Evolutionary conservation across 805 yeast genomes (phyloP), one percentile per base, ranked within the genome.

Genomic region (Candida pseudoglaebosa): DNA sequence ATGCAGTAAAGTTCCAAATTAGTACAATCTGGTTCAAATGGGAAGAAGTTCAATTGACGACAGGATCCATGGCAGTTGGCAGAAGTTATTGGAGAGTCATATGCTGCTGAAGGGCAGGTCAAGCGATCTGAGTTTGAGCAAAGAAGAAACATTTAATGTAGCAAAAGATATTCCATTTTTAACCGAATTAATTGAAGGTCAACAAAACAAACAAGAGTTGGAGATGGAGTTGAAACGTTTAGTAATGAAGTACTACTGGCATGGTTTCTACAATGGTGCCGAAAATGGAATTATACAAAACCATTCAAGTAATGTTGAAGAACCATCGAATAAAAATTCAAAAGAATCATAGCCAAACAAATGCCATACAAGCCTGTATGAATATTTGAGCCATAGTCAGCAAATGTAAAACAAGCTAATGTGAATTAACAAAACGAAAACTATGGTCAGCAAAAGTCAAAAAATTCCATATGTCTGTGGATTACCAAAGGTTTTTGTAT

Each of bases 181-280:
- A n/a, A 32, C 33, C 9, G 26, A 42, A 24, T 6, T 57, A 12
- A 50, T 60, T 4, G 52, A 46, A 5, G 24, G 32, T 1, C 52
- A 48, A 9, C 29, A 37, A 3, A 41, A 57, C 30, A 36, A 34
- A 12, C 41, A 34, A 2, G 45, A 42, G 12, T 24, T 61, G 24
- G 45, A 50, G 34, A 31, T 38, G 8, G 66, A 59, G 34, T 26
- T 62, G 17, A 60, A 57, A 37, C 38, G 48, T 2, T 13, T 57
- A 24, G 37, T 51, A 5, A 55, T 59, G 59, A 48, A 58, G 36
- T 52, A 50, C 50, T 63, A 54, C 40, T 63, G 68, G 68, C 46
- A 52, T 24, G 70, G 70, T 2, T 62, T 45, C 39, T 52, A 56
- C 40, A 39, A 47, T n/a, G 65, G 64, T 7, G 21, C 42, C n/a